phyloP scores from a whole-genome alignment of 106 monocot genomes.

The Platanthera guangdongensis region DNA sequence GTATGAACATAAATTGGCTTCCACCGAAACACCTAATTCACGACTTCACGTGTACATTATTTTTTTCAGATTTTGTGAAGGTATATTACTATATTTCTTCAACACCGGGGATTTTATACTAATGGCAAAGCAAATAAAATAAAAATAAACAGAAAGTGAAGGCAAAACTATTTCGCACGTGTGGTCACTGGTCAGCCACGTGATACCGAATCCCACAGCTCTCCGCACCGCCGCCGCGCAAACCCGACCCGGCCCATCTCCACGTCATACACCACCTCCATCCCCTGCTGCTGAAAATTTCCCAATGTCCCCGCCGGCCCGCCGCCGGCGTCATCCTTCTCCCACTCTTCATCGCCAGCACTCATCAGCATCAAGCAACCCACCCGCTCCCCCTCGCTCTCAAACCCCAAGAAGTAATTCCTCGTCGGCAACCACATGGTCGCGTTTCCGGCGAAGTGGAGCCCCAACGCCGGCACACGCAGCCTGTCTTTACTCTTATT shows the following conservation, averaged over 20 bases:
- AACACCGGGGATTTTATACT: no score
- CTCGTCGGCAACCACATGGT: slow-evolving; percentile 56
- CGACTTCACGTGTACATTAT: no score
- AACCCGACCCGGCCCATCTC: slow-evolving; percentile 68
- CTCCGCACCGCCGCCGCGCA: slow-evolving; percentile 54
- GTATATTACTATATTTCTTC: no score
- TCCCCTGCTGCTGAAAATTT: slow-evolving; percentile 97
- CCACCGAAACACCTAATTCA: no score
- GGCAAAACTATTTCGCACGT: not conserved
- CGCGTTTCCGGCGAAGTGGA: slow-evolving; percentile 68
- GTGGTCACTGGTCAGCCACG: slow-evolving; percentile 25
- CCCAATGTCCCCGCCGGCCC: slow-evolving; percentile 83
- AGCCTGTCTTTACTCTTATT: slow-evolving; percentile 1
- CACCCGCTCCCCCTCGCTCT: slow-evolving; percentile 30
- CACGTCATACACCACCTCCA: slow-evolving; percentile 86
- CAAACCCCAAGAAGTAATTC: slow-evolving; percentile 74
- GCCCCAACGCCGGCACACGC: slow-evolving; percentile 38
- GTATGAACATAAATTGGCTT: no score
- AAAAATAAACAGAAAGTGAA: not conserved
- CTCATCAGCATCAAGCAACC: slow-evolving; percentile 73
- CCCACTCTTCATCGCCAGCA: slow-evolving; percentile 21
- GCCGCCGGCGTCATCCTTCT: slow-evolving; percentile 20
- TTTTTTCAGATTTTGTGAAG: no score
- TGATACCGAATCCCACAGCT: slow-evolving; percentile 55
- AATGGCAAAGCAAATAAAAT: not conserved